Evolutionary conservation across 2,329 filamentous ascomycete genomes (phyloP).

Genomic region (Magnaporthiopsis poae): DNA sequence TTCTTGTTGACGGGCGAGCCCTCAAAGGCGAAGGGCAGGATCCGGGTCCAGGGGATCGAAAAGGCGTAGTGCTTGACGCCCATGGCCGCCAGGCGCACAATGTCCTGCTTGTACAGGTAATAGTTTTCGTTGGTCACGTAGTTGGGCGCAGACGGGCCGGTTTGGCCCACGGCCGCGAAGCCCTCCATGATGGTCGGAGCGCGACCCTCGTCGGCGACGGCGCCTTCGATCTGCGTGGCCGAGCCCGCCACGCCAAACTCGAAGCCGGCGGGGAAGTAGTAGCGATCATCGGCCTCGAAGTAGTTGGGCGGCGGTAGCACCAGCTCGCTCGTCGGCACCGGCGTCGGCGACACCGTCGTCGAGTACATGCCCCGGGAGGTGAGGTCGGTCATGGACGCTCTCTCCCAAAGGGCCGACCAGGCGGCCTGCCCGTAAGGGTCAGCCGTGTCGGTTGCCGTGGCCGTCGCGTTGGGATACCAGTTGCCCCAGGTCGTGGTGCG

Average conservation of each 20-base stretch:
- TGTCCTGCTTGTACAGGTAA: constrained; percentile 47
- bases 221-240: constrained; percentile 37
- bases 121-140: constrained; percentile 40
- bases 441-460: constrained; percentile 22
- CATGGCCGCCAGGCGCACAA: constrained; percentile 40
- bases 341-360: constrained; percentile 45
- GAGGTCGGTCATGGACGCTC: constrained; percentile 25
- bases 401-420: constrained; percentile 27
- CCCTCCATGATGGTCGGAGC: constrained; percentile 33
- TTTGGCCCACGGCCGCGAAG: constrained; percentile 6
- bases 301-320: constrained; percentile 44
- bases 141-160: constrained; percentile 10
- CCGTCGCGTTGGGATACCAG: constrained; percentile 27
- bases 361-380: constrained; percentile 15
- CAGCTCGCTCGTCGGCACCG: constrained; percentile 43
- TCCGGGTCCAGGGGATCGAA: constrained; percentile 41
- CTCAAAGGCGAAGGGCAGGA: constrained; percentile 37
- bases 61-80: constrained; percentile 43
- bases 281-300: constrained; percentile 37
- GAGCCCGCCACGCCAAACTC: constrained; percentile 38
- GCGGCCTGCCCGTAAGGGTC: constrained; percentile 29
- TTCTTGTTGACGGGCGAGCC: constrained; percentile 41
- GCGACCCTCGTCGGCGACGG: constrained; percentile 33
- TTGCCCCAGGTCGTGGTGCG: constrained; percentile 31
- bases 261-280: constrained; percentile 39